Conservation (phyloP, 1,284 basidiomycete genomes). For the Xerocomus minutiporus region DNA sequence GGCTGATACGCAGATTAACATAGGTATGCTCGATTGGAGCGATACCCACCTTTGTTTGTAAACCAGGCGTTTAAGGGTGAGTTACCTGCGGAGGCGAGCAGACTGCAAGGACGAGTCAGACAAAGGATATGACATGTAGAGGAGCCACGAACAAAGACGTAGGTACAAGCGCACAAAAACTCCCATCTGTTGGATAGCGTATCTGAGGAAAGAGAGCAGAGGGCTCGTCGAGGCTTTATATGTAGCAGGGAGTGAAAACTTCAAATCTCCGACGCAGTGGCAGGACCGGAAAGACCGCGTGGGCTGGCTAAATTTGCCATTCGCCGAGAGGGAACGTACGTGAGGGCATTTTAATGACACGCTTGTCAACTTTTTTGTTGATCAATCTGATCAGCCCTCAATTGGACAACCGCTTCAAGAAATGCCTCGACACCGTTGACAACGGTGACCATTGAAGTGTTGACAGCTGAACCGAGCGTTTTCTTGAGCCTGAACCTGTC, state of each 20-base stretch:
- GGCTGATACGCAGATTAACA: constrained; percentile 16
- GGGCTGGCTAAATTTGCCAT: constrained; percentile 25
- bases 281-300: constrained; percentile 20
- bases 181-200: constrained; percentile 34
- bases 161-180: constrained; percentile 30
- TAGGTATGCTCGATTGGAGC: not conserved
- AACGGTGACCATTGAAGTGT: not conserved
- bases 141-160: constrained; percentile 25
- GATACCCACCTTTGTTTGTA: constrained; percentile 16
- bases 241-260: constrained; percentile 1
- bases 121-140: not conserved
- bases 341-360: constrained; percentile 6
- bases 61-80: constrained; percentile 27
- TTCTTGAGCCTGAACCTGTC: not conserved
- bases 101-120: constrained; percentile 18
- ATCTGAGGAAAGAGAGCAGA: constrained; percentile 11
- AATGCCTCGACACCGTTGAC: not conserved
- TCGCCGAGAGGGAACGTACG: constrained; percentile 7
- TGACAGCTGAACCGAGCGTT: not conserved
- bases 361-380: not conserved
- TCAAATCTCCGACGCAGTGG: constrained; percentile 28
- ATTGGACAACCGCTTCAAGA: not conserved
- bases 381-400: constrained; percentile 11
- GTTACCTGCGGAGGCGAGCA: constrained; percentile 30
- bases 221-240: constrained; percentile 21